These are phyloP conservation scores for Venturia nashicola DNA, from an alignment of 2,329 filamentous ascomycete genomes.

Conservation along the genomic window DNA sequence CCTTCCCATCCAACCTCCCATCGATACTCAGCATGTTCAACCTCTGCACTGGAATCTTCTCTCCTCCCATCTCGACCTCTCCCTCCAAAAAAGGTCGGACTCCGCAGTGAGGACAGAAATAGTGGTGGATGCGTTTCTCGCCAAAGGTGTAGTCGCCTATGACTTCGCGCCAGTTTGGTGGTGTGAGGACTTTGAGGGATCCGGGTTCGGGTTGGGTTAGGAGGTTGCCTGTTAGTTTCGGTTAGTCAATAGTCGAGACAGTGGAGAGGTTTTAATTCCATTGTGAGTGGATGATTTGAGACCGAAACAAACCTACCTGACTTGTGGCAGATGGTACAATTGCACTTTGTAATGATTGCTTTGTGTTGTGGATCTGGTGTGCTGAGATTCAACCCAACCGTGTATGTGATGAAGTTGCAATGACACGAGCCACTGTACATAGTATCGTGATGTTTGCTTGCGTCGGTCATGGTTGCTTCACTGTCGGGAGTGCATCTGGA, in stretches of 20 bases:
- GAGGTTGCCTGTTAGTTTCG: not conserved
- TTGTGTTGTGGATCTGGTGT: not conserved
- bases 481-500: no score
- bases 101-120: slow-evolving; percentile 2
- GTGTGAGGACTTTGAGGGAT: slow-evolving; percentile 2
- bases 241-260: not conserved
- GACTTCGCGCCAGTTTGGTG: slow-evolving; percentile 1
- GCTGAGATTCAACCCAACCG: not conserved
- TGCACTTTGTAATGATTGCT: slow-evolving; percentile 6
- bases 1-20: slow-evolving; percentile 1
- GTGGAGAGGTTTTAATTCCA: no score
- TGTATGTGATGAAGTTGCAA: slow-evolving; percentile 4
- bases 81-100: slow-evolving; percentile 1
- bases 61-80: not conserved
- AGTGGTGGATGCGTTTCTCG: slow-evolving; percentile 2
- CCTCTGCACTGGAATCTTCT: not conserved
- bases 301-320: not conserved
- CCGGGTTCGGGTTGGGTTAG: not conserved
- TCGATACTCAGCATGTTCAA: slow-evolving; percentile 5
- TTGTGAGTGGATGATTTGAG: not conserved
- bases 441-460: not conserved
- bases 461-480: not conserved
- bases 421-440: slow-evolving; percentile 7
- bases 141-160: slow-evolving; percentile 3
- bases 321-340: slow-evolving; percentile 8